Conservation (phyloP, 2,329 filamentous ascomycete species). For the Hypoxylon sp. region DNA sequence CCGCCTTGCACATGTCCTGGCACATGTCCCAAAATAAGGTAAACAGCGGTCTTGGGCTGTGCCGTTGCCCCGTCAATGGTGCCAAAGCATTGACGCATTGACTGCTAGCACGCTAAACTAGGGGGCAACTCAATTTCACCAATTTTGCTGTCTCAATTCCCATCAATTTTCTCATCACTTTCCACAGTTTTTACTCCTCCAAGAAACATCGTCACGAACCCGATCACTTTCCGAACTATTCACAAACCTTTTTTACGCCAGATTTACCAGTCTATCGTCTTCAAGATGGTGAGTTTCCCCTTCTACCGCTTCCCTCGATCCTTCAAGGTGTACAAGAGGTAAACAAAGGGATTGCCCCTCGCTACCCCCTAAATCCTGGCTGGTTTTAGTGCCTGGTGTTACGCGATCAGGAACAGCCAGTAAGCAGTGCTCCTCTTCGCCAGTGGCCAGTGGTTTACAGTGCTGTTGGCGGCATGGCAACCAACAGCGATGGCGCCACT, state of each 20-base stretch:
- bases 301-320: conserved; percentile 17
- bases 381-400: conserved; percentile 42
- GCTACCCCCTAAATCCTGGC: conserved; percentile 40
- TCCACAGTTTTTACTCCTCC: conserved; percentile 35
- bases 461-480: conserved; percentile 13
- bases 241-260: conserved; percentile 11
- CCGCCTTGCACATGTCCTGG: conserved; percentile 9
- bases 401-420: conserved; percentile 34
- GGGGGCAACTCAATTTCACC: conserved; percentile 32
- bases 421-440: conserved; percentile 31
- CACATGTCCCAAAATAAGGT: conserved; percentile 11
- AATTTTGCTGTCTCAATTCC: conserved; percentile 34
- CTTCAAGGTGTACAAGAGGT: conserved; percentile 31
- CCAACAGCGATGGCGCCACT: conserved; percentile 8
- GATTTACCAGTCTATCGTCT: conserved; percentile 1
- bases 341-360: conserved; percentile 41
- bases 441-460: conserved; percentile 23
- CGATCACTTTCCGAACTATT: conserved; percentile 6
- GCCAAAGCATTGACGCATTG: conserved; percentile 24
- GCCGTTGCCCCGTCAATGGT: conserved; percentile 45
- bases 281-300: conserved; percentile 43
- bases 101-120: conserved; percentile 31
- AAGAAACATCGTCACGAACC: conserved; percentile 42
- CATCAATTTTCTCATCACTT: conserved; percentile 34
- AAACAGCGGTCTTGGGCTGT: neutral